These are phyloP conservation scores for Trichophaea hybrida DNA, from an alignment of 2,329 filamentous ascomycete species.

Conservation along the genomic window DNA sequence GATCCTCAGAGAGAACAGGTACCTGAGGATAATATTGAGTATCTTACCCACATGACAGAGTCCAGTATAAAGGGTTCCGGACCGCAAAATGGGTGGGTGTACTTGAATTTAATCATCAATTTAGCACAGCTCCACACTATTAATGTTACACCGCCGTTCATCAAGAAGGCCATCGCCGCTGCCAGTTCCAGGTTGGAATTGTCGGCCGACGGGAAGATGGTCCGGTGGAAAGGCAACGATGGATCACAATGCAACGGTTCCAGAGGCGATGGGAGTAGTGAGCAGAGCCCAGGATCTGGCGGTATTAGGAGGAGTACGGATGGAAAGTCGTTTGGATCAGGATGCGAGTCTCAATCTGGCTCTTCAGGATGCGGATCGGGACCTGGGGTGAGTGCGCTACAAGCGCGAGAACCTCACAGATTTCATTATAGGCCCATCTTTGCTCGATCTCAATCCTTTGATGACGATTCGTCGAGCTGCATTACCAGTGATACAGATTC, in stretches of 20 bases:
- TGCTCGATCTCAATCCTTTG: conserved; percentile 37
- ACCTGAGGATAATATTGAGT: conserved; percentile 63
- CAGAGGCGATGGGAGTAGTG: conserved; percentile 34
- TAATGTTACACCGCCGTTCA: conserved; percentile 65
- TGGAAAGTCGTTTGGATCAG: not conserved
- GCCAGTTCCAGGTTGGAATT: conserved; percentile 64
- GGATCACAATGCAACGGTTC: conserved; percentile 35
- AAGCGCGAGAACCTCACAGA: conserved; percentile 23
- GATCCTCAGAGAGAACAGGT: conserved; percentile 65
- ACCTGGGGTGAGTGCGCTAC: not conserved
- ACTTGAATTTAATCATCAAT: conserved; percentile 64
- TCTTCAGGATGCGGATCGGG: not conserved
- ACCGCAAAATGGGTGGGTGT: conserved; percentile 63
- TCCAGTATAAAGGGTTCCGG: conserved; percentile 39
- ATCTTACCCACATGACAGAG: conserved; percentile 61
- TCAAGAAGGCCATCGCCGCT: conserved; percentile 55
- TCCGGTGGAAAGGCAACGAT: conserved; percentile 61
- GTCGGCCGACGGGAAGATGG: conserved; percentile 60
- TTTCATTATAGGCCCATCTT: conserved; percentile 55
- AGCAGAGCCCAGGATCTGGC: conserved; percentile 32
- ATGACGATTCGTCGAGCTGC: conserved; percentile 34
- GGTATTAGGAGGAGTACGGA: not conserved
- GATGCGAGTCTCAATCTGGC: not conserved
- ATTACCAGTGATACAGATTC: conserved; percentile 39
- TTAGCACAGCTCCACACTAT: conserved; percentile 75